These are phyloP conservation scores for Melastoma candidum DNA, from an alignment of 441 rosid species.

Conservation along the genomic window DNA sequence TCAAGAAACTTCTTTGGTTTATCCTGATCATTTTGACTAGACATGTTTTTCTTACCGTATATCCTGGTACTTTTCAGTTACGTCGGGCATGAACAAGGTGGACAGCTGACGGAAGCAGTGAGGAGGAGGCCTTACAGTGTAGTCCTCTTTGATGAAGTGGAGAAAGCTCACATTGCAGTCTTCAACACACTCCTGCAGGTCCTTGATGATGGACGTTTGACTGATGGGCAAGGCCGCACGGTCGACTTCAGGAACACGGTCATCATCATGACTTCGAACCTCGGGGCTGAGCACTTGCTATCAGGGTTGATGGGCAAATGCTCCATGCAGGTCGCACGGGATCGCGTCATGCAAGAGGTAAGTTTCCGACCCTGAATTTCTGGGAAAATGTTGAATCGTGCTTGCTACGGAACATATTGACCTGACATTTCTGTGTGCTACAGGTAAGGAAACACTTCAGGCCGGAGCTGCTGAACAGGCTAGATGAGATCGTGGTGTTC, in stretches of 20 bases:
- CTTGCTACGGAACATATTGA: background rate
- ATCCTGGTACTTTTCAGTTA: slow-evolving; percentile 29
- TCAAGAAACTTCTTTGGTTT: background rate
- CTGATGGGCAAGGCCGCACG: slow-evolving; percentile 84
- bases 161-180: slow-evolving; percentile 78
- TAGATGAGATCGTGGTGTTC: slow-evolving; percentile 76
- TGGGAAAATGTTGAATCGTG: background rate
- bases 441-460: slow-evolving; percentile 72
- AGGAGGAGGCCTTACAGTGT: slow-evolving; percentile 82
- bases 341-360: slow-evolving; percentile 78
- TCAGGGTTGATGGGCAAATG: slow-evolving; percentile 63
- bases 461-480: slow-evolving; percentile 80
- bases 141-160: slow-evolving; percentile 80
- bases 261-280: slow-evolving; percentile 87
- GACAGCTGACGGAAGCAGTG: slow-evolving; percentile 83
- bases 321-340: slow-evolving; percentile 70
- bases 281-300: slow-evolving; percentile 76
- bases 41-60: slow-evolving; percentile 4
- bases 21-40: background rate
- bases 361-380: background rate
- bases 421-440: background rate
- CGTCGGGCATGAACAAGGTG: slow-evolving; percentile 94
- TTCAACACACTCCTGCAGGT: slow-evolving; percentile 79
- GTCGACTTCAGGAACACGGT: slow-evolving; percentile 73
- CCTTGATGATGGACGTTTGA: slow-evolving; percentile 73